These are phyloP conservation scores for Papiliotrema fonsecae DNA, from an alignment of 1,284 basidiomycete species.

Conservation along the genomic window DNA sequence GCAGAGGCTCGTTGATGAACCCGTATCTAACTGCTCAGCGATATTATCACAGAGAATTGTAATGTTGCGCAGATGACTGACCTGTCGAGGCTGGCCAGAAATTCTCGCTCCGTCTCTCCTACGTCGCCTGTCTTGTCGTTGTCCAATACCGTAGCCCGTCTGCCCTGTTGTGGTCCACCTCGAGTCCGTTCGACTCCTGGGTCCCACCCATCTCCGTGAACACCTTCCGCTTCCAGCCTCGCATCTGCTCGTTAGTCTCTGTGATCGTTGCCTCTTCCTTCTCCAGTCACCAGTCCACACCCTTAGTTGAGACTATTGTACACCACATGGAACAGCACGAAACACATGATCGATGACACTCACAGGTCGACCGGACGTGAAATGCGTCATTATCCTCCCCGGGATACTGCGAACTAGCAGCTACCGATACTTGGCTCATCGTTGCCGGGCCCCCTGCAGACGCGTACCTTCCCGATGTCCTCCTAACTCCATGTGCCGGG, in stretches of 20 bases:
- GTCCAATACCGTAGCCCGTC: slow-evolving; percentile 53
- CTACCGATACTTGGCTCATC: slow-evolving; percentile 21
- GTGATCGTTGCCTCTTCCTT: background rate
- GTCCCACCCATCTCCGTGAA: slow-evolving; percentile 84
- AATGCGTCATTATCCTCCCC: slow-evolving; percentile 77
- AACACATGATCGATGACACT: slow-evolving; percentile 12
- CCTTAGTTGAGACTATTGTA: too few relatives aligned
- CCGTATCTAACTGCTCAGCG: slow-evolving; percentile 61
- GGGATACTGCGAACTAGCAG: slow-evolving; percentile 37
- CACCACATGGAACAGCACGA: too few relatives aligned
- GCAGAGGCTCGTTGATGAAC: slow-evolving; percentile 66
- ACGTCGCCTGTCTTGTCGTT: slow-evolving; percentile 46
- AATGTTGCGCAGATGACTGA: slow-evolving; percentile 46
- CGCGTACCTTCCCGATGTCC: background rate
- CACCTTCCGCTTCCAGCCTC: slow-evolving; percentile 72
- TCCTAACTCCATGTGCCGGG: slow-evolving; percentile 4
- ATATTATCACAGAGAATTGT: slow-evolving; percentile 5
- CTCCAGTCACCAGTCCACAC: background rate
- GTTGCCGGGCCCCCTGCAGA: slow-evolving; percentile 8
- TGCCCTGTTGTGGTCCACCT: slow-evolving; percentile 56
- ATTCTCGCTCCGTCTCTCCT: slow-evolving; percentile 56
- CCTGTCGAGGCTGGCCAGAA: slow-evolving; percentile 73
- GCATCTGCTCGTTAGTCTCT: slow-evolving; percentile 53
- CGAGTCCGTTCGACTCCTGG: slow-evolving; percentile 89
- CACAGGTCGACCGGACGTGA: slow-evolving; percentile 74